Base-by-base conservation (phyloP, 2,329 filamentous ascomycete genomes). In the Seiridium cupressi region DNA sequence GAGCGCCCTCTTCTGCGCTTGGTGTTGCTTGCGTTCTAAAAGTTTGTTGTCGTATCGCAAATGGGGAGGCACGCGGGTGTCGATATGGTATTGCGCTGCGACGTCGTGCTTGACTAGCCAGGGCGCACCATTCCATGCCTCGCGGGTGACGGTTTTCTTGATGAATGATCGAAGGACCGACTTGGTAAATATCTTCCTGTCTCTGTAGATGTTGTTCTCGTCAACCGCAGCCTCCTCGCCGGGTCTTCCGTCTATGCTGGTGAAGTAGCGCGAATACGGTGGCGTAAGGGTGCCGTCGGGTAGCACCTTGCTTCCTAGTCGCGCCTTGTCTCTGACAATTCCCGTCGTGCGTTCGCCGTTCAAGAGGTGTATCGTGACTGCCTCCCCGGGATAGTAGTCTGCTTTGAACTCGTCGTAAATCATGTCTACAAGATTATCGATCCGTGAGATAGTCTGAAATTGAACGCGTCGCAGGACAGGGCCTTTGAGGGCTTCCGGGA, bases 41-140 rank as follows among this genome's bases (percentile, higher is more conserved):
- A 90, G 79, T 73, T 92, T 93, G 64, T 85, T 91, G 64, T 94
- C 92, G 72, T 96, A 89, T 57, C 89, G 89, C 13, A 97, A 81
- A 69, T 96, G 89, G 56, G 88, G 84, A 5, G 95, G 95, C 10
- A 98, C 87, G 57, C 92, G 87, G n/a, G 88, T 93, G 62, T 92
- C 89, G 63, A 99, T 95, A 63, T 92, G 89, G 74, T 95, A 97
- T 63, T 89, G 84, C 51, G 87, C 86, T 1, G 95, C 95, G 61
- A 96, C 88, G 58, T 92, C 88, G 42, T 90, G 84, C 76, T 96
- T 97, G 18, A 98, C 94, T 59, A 96, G 79, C 95, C 95, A 99
- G 0, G 95, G 94, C 0, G 95, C 95, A n/a, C 94, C 94, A 62
- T 88, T 94, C 92, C 93, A 98, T 3, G 92, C 86, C 70, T 98